Base-by-base conservation (phyloP, 139 green algal genomes). In the Mychonastes homosphaera region DNA sequence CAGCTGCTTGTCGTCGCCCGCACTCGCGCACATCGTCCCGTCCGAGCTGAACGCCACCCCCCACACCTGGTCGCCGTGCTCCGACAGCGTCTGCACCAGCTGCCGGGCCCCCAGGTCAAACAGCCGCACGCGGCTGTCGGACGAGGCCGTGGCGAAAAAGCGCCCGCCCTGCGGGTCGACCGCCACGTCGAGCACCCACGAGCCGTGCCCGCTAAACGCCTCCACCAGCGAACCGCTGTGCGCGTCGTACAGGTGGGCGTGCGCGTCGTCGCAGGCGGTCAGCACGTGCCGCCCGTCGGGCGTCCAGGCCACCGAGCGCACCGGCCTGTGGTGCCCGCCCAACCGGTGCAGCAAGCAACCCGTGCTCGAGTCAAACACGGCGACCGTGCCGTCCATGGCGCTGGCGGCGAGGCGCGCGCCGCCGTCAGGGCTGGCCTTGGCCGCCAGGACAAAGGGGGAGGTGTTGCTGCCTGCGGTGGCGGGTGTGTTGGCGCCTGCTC, bases 221-320 rank as follows among this genome's bases (percentile, higher is more conserved):
- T 90, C 84, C 18, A 97, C 65, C 33, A 95, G 71, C 5, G 63
- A 66, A 3, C 53, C 74, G 57, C 71, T 72, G 41, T 89, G 75
- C 6, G 81, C 81, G 49, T 96, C 89, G 51, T 94, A 96, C 56
- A 96, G 49, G 51, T 92, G 79, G 30, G 74, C 39, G 57, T 96
- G 89, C 74, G 84, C 86, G 82, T 97, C 89, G 65, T 97, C 89
- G 34, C 81, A 94, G 0, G 79, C 89, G 0, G 86, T 94, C 36
- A 92, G 55, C 30, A 96, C 71, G 52, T 79, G 62, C 52, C 74
- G 76, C 27, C 67, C 82, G 55, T 94, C 84, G 84, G 79, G 71
- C 69, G 4, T 21, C 27, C 36, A 96, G 3, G 75, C 56, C 1
- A 96, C 55, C 16, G 66, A 72, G 6, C 88, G 72, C 44, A 96